Evolutionary conservation across 495 filamentous ascomycete species (phyloP).

Genomic region (Podospora anserina): DNA sequence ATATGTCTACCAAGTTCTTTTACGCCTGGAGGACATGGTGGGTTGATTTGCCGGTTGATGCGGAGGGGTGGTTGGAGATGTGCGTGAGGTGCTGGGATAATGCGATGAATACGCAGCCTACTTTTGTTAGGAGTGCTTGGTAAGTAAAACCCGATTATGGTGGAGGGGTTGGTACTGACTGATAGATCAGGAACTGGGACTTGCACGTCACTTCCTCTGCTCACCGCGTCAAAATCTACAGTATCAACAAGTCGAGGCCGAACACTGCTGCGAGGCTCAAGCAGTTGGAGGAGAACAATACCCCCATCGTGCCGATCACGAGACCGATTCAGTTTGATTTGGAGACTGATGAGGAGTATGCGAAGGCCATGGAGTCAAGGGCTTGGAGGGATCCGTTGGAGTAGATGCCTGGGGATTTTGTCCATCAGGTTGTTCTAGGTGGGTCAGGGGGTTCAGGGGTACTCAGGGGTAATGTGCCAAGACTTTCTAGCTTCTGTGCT

Average conservation of each 20-base stretch:
- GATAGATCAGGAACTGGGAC: constrained; percentile 51
- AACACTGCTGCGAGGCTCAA: constrained; percentile 49
- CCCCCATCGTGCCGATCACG: constrained; percentile 52
- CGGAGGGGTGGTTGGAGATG: constrained; percentile 59
- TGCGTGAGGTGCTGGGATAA: constrained; percentile 58
- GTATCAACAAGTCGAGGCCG: constrained; percentile 53
- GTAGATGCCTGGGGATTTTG: background rate
- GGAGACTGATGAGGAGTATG: constrained; percentile 48
- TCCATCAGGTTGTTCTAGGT: background rate
- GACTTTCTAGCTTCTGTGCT: too few relatives aligned
- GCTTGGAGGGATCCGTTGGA: constrained; percentile 45
- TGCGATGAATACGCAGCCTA: constrained; percentile 49
- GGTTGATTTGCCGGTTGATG: constrained; percentile 53
- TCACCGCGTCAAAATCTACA: constrained; percentile 62
- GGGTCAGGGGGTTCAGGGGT: too few relatives aligned
- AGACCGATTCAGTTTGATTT: constrained; percentile 44
- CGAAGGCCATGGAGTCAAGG: constrained; percentile 43
- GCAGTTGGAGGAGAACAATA: constrained; percentile 46
- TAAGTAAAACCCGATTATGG: background rate
- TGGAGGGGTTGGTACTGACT: background rate
- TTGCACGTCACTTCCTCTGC: constrained; percentile 64
- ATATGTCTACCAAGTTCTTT: constrained; percentile 52
- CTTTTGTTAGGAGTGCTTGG: constrained; percentile 36
- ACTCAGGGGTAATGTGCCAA: too few relatives aligned
- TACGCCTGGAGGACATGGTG: constrained; percentile 55